These are phyloP conservation scores for Solanum chiquidenum DNA, from an alignment of 257 asterid species.

Conservation along the genomic window DNA sequence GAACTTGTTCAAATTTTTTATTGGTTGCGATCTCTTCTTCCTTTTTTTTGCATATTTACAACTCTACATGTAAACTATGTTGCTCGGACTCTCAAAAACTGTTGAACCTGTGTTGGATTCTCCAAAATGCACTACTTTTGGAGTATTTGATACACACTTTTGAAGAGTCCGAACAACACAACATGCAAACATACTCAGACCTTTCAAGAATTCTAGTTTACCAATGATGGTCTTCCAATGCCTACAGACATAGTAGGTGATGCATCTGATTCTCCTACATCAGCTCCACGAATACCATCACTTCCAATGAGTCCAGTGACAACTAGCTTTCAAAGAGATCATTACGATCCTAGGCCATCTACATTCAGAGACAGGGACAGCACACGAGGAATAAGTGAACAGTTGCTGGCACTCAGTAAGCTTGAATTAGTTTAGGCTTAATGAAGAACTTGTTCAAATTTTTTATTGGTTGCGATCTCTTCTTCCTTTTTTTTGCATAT, in stretches of 20 bases:
- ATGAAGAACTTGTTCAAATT: not conserved
- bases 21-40: not conserved
- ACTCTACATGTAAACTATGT: not conserved
- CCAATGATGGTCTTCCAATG: not conserved
- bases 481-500: not conserved
- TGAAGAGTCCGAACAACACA: not conserved
- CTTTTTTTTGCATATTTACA: not conserved
- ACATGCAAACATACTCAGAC: not conserved
- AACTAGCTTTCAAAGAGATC: not conserved
- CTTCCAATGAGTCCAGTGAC: not conserved
- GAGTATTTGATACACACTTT: not conserved
- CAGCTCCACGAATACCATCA: not conserved
- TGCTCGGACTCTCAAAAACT: not conserved
- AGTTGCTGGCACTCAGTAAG: constrained; percentile 25
- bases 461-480: not conserved
- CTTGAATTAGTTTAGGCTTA: constrained; percentile 10
- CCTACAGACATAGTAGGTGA: not conserved
- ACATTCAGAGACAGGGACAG: constrained; percentile 3
- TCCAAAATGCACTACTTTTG: not conserved
- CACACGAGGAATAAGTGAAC: constrained; percentile 14
- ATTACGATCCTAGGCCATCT: not conserved
- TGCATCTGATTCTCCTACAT: not conserved
- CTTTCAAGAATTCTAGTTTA: not conserved
- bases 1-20: not conserved
- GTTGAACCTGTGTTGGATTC: not conserved